phyloP scores from a whole-genome alignment of 352 stramenopile genomes.

The Globisporangium radiosum region DNA sequence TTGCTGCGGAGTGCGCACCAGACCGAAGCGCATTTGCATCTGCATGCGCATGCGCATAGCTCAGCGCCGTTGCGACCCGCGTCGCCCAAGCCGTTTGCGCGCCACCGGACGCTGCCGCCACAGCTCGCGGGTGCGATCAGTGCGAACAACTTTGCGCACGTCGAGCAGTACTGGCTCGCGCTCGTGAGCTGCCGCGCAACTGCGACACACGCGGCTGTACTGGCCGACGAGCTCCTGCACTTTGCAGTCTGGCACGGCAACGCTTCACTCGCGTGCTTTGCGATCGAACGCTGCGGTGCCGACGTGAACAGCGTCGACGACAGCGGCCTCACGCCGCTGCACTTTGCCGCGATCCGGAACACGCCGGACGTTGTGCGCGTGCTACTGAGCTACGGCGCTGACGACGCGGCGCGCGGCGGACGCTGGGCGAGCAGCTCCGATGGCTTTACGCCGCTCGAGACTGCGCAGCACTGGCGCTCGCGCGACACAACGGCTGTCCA shows the following conservation, averaged over 20 bases:
- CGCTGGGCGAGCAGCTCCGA: constrained; percentile 24
- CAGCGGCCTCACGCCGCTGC: constrained; percentile 55
- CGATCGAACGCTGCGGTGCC: constrained; percentile 51
- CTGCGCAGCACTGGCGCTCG: constrained; percentile 55
- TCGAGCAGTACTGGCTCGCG: constrained; percentile 38
- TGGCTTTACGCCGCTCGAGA: constrained; percentile 48
- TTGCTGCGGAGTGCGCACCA: constrained; percentile 30
- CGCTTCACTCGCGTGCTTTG: constrained; percentile 47
- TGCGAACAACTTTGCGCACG: constrained; percentile 23
- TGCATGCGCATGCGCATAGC: no score
- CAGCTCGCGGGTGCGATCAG: constrained; percentile 38
- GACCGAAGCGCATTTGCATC: constrained; percentile 13
- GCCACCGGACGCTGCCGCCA: constrained; percentile 60
- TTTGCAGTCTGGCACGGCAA: constrained; percentile 69
- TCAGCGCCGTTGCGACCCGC: constrained; percentile 9
- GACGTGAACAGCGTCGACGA: constrained; percentile 74
- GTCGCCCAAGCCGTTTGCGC: constrained; percentile 35
- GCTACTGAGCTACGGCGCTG: constrained; percentile 47
- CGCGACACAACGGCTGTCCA: constrained; percentile 55
- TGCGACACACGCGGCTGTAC: constrained; percentile 20
- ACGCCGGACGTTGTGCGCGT: constrained; percentile 69
- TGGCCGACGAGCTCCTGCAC: constrained; percentile 79
- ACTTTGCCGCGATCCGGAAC: constrained; percentile 75
- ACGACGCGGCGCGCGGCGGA: constrained; percentile 22
- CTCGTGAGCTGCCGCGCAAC: constrained; percentile 25